A percentile compares a stretch with the other conserved stretches of the same genome.
These are phyloP conservation scores for Agrocybe praecox DNA, from an alignment of 768 basidiomycete species.

Conservation along the genomic window DNA sequence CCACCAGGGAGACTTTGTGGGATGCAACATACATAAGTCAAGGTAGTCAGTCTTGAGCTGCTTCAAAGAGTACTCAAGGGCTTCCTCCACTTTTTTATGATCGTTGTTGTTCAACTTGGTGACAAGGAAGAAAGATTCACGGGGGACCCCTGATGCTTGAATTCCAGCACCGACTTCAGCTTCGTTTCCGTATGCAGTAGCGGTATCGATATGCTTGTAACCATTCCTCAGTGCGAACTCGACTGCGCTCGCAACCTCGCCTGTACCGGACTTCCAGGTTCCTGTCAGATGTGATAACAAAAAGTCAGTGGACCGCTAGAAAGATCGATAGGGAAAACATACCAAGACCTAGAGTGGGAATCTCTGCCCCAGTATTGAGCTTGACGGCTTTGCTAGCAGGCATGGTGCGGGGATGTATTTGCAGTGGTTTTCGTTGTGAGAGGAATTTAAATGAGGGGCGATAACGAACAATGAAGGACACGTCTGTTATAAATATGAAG, in stretches of 20 bases:
- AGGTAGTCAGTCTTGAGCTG: conserved; percentile 75
- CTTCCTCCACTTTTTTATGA: conserved; percentile 58
- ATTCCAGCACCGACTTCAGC: conserved; percentile 83
- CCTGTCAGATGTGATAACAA: conserved; percentile 35
- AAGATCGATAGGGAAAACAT: not conserved
- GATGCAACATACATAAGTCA: conserved; percentile 62
- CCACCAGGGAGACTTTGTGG: not conserved
- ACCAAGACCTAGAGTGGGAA: conserved; percentile 78
- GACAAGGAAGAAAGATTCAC: conserved; percentile 79
- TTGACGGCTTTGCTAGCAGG: conserved; percentile 51
- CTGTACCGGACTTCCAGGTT: conserved; percentile 80
- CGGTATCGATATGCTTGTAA: conserved; percentile 76
- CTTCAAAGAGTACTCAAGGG: conserved; percentile 70
- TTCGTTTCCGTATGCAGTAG: conserved; percentile 74
- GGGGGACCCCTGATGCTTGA: conserved; percentile 69
- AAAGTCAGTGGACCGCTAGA: not conserved
- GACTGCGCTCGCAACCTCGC: conserved; percentile 74
- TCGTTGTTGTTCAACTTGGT: conserved; percentile 70
- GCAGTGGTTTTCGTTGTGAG: not conserved
- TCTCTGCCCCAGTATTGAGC: conserved; percentile 77
- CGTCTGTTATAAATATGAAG: not conserved
- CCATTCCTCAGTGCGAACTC: conserved; percentile 72
- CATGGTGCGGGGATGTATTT: conserved; percentile 34
- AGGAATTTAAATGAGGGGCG: not conserved
- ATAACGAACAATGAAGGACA: not conserved